These are phyloP conservation scores for Phytopythium vexans DNA, from an alignment of 352 stramenopile species.

Conservation along the genomic window DNA sequence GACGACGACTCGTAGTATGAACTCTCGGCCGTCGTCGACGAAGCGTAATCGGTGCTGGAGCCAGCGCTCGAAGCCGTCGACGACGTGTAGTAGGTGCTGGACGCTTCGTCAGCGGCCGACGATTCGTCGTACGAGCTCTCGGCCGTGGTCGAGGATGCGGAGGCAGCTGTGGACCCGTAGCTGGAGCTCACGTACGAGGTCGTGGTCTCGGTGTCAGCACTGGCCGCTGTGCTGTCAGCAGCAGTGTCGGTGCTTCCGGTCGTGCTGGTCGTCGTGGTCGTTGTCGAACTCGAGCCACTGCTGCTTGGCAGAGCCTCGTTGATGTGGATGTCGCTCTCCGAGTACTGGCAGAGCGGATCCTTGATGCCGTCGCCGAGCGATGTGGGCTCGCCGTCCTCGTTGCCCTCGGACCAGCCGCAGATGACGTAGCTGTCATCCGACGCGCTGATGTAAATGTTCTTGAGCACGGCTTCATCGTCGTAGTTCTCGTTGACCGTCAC, in stretches of 20 bases:
- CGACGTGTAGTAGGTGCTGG: too few relatives aligned
- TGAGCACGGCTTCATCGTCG: constrained; percentile 24
- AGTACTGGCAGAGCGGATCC: constrained; percentile 13
- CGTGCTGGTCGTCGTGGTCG: background rate
- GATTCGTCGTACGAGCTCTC: too few relatives aligned
- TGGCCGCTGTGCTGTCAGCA: background rate
- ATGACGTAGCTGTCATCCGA: constrained; percentile 14
- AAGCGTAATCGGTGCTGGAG: too few relatives aligned
- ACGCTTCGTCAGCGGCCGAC: too few relatives aligned
- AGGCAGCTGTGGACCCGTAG: background rate
- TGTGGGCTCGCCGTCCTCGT: constrained; percentile 12
- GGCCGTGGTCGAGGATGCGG: background rate
- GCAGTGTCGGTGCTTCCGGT: background rate
- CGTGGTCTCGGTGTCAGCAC: background rate
- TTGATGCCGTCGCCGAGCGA: constrained; percentile 24
- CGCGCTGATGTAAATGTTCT: constrained; percentile 31
- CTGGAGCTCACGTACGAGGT: background rate
- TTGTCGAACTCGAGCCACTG: background rate
- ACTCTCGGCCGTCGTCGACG: too few relatives aligned
- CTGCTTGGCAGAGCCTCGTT: constrained; percentile 8
- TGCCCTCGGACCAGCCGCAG: constrained; percentile 29
- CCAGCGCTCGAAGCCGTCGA: too few relatives aligned
- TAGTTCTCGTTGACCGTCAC: constrained; percentile 47
- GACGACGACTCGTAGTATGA: too few relatives aligned
- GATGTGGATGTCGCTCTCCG: constrained; percentile 17